These are phyloP conservation scores for Papiliotrema laurentii DNA, from an alignment of 1,284 basidiomycete genomes.

Conservation along the genomic window DNA sequence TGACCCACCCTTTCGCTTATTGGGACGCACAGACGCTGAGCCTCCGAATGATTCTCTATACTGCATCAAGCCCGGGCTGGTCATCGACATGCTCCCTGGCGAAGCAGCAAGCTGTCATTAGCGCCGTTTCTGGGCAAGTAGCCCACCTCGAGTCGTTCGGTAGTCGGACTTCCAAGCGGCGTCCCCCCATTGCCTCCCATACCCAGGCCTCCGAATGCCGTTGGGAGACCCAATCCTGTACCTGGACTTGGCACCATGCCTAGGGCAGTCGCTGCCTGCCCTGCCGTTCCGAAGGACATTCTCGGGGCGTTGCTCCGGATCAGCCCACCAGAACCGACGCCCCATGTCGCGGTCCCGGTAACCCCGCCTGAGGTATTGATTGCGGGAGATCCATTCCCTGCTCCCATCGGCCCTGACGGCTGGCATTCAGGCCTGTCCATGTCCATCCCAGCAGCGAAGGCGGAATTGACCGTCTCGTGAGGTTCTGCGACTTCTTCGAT, in stretches of 20 bases:
- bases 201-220: conserved; percentile 35
- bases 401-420: too few species aligned
- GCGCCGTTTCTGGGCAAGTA: conserved; percentile 2
- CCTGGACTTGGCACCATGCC: conserved; percentile 34
- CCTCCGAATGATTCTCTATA: conserved; percentile 34
- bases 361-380: too few species aligned
- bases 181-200: conserved; percentile 33
- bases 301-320: conserved; percentile 6
- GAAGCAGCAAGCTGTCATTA: conserved; percentile 21
- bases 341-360: too few species aligned
- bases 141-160: conserved; percentile 37
- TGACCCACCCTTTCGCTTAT: conserved; percentile 41
- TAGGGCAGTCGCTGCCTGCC: too few species aligned
- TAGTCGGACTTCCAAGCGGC: conserved; percentile 36
- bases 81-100: conserved; percentile 17
- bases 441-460: conserved; percentile 45
- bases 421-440: conserved; percentile 34
- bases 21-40: conserved; percentile 31
- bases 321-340: too few species aligned
- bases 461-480: conserved; percentile 36
- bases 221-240: conserved; percentile 29
- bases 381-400: too few species aligned
- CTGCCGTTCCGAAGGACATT: conserved; percentile 20
- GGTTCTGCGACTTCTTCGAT: conserved; percentile 22
- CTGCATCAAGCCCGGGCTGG: conserved; percentile 41